phyloP scores from a whole-genome alignment of 495 filamentous ascomycete species.

The Podospora conica region DNA sequence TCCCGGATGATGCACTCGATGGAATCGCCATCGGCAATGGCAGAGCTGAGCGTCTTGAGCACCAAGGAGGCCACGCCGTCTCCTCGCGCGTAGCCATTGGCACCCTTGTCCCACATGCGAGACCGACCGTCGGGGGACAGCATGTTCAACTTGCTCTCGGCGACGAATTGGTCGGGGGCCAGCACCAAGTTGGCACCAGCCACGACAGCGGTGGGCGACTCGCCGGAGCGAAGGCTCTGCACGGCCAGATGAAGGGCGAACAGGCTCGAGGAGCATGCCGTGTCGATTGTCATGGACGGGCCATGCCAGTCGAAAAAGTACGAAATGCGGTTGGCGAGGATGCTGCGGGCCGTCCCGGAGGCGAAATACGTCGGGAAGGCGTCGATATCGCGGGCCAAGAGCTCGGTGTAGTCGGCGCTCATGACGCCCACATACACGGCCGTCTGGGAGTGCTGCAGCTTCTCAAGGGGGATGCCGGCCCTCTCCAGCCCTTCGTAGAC shows the following conservation, averaged over 20 bases:
- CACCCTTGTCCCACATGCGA: conserved; percentile 51
- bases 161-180: conserved; percentile 30
- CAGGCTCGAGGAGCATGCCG: conserved; percentile 51
- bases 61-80: conserved; percentile 51
- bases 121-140: conserved; percentile 38
- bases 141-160: conserved; percentile 28
- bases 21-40: conserved; percentile 41
- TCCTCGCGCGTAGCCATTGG: conserved; percentile 57
- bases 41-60: conserved; percentile 49
- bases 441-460: conserved; percentile 33
- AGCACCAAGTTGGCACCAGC: conserved; percentile 48
- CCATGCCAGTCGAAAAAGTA: conserved; percentile 45
- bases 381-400: conserved; percentile 6
- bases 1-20: conserved; percentile 56
- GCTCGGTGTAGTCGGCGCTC: conserved; percentile 23
- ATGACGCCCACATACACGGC: conserved; percentile 14
- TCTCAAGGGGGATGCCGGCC: conserved; percentile 63
- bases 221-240: conserved; percentile 39
- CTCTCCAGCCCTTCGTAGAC: conserved; percentile 79
- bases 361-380: conserved; percentile 41
- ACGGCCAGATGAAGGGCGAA: conserved; percentile 47
- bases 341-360: conserved; percentile 22
- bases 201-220: conserved; percentile 34
- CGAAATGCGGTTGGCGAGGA: conserved; percentile 48
- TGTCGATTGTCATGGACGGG: conserved; percentile 39